A percentile compares a stretch with the other conserved stretches of the same genome.
Conservation (phyloP, 345 rosid species). For the Populus deltoides region DNA sequence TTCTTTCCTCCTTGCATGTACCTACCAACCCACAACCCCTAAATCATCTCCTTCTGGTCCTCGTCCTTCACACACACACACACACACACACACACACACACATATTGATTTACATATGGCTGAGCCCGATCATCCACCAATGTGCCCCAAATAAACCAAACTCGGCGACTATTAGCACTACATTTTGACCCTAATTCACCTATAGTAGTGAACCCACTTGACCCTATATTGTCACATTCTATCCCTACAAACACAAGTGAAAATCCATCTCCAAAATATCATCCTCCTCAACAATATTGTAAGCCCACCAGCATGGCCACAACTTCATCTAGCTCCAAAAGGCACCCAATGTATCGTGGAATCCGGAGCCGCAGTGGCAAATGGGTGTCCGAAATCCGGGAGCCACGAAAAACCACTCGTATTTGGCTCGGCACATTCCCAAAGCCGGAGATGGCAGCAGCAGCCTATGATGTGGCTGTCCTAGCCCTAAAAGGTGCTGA, state of each 20-base stretch:
- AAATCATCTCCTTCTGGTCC: background rate
- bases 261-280: conserved; percentile 18
- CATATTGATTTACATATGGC: conserved; percentile 7
- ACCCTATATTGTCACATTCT: conserved; percentile 17
- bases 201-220: background rate
- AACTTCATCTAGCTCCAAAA: conserved; percentile 27
- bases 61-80: background rate
- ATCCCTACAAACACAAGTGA: conserved; percentile 28
- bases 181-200: conserved; percentile 19
- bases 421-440: conserved; percentile 94
- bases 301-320: background rate
- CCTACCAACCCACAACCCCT: background rate
- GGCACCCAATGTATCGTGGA: conserved; percentile 59
- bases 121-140: conserved; percentile 33
- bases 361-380: conserved; percentile 74
- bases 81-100: background rate
- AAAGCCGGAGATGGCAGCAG: conserved; percentile 81
- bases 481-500: conserved; percentile 68
- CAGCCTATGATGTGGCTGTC: conserved; percentile 87
- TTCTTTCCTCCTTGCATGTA: background rate
- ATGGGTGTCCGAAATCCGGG: conserved; percentile 95
- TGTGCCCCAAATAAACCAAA: conserved; percentile 27
- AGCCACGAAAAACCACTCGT: conserved; percentile 76
- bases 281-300: background rate
- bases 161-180: conserved; percentile 18